These are phyloP conservation scores for Arthrobotrys sinensis DNA, from an alignment of 2,329 filamentous ascomycete genomes.

Conservation along the genomic window DNA sequence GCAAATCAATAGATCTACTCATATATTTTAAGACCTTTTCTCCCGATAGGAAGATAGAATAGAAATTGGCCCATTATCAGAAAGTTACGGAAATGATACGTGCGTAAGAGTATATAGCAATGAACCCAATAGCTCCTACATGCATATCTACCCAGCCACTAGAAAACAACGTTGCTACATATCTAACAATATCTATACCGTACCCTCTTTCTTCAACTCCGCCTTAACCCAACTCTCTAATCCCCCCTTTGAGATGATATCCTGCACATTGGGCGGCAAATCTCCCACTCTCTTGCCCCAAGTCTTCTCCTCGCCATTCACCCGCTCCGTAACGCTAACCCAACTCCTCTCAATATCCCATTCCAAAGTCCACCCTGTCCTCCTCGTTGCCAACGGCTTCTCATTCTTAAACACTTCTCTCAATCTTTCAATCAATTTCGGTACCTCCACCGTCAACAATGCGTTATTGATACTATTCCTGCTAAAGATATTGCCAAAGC, in stretches of 20 bases:
- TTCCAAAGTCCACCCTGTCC: conserved; percentile 85
- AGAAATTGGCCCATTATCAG: too few relatives aligned
- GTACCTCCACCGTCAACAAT: conserved; percentile 80
- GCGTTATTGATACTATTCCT: conserved; percentile 86
- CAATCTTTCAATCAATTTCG: conserved; percentile 77
- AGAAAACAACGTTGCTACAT: background rate
- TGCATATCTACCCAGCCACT: too few relatives aligned
- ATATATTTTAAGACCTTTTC: too few relatives aligned
- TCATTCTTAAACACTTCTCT: conserved; percentile 74
- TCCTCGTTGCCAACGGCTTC: conserved; percentile 75
- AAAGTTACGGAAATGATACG: too few relatives aligned
- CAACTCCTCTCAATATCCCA: conserved; percentile 84
- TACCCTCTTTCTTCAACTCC: conserved; percentile 71
- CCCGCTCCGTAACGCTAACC: conserved; percentile 79
- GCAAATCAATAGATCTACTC: too few relatives aligned
- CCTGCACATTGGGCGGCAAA: conserved; percentile 87
- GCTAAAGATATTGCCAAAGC: conserved; percentile 87
- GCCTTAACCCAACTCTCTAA: conserved; percentile 86
- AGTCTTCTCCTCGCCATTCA: conserved; percentile 68
- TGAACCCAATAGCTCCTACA: too few relatives aligned
- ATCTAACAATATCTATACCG: conserved; percentile 4
- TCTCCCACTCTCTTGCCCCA: conserved; percentile 89
- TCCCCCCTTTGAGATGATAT: conserved; percentile 83
- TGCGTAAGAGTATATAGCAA: too few relatives aligned
- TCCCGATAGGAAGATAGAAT: too few relatives aligned